Evolutionary conservation across 371 early-diverging fungal genomes (phyloP), one percentile per base, ranked within the genome.

Genomic region (Apophysomyces elegans): DNA sequence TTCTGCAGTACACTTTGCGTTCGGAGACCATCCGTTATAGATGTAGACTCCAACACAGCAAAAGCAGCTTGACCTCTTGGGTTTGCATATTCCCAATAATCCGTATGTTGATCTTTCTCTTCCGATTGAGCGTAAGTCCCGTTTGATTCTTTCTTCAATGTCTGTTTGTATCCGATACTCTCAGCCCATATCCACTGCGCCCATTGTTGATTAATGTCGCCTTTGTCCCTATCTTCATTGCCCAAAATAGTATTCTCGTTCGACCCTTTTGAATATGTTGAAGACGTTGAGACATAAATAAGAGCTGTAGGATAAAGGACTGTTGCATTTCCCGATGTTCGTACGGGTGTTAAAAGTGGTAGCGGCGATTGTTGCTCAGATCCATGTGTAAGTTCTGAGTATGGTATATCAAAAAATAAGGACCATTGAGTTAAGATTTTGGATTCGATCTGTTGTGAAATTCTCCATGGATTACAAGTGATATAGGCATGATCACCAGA

Each of bases 171-270:
- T 7, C 43, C 44, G 37, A n/a, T 21, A 64, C 50, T 14, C 6
- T 76, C 54, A 50, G 64, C 69, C 79, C 80, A 80, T 8, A 73
- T 69, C 69, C 75, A 73, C n/a, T 76, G 66, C 57, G 64, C 60
- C 77, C 79, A 79, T 64, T 76, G 71, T 46, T 80, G 73, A 3
- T 76, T 79, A 21, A 83, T 54, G 59, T 75, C 76, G 38, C 79
- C 79, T 11, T 71, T 75, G 38, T 80, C 78, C 8, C 73, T 65
- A 14, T 67, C 63, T 4, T 78, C 83, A 43, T 76, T 69, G 37
- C 79, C 76, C 11, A 67, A 64, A 0, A 63, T 61, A 39, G 72
- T 59, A 7, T 72, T 26, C 0, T 78, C 77, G 38, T 76, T 71
- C 58, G 72, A 66, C 0, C 80, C 66, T 0, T 76, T 68, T 36